These are phyloP conservation scores for Ustilago crameri DNA, from an alignment of 1,284 basidiomycete genomes.

Conservation along the genomic window DNA sequence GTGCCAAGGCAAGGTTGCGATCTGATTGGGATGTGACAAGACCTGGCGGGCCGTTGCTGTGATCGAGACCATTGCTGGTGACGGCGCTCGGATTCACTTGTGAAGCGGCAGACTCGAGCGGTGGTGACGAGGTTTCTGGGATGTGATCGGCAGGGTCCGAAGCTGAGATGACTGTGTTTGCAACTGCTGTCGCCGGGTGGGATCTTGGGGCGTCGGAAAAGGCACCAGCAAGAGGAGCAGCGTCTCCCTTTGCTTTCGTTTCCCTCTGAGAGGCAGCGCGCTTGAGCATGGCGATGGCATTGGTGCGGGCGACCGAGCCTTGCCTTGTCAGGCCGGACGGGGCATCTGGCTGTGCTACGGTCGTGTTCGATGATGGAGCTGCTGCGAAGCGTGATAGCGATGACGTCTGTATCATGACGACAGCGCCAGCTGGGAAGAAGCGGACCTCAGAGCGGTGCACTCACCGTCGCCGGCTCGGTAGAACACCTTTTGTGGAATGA, in stretches of 20 bases:
- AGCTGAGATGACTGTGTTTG: too few species aligned
- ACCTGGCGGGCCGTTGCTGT: conserved; percentile 7
- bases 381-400: conserved; percentile 1
- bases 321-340: conserved; percentile 20
- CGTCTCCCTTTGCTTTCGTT: conserved; percentile 36
- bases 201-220: conserved; percentile 6
- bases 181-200: too few species aligned
- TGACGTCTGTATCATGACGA: conserved; percentile 16
- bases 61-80: neutral
- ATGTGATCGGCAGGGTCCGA: too few species aligned
- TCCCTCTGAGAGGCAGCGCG: conserved; percentile 60
- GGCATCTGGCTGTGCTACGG: conserved; percentile 1
- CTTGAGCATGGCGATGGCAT: conserved; percentile 58
- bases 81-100: neutral
- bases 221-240: conserved; percentile 10
- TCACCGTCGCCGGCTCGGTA: neutral
- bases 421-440: neutral
- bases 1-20: neutral
- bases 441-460: neutral
- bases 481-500: neutral
- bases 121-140: too few species aligned
- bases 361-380: conserved; percentile 14
- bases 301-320: conserved; percentile 44
- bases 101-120: neutral
- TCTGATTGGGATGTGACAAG: conserved; percentile 2